Evolutionary conservation across 768 basidiomycete genomes (phyloP).

Genomic region (Mycena latifolia): DNA sequence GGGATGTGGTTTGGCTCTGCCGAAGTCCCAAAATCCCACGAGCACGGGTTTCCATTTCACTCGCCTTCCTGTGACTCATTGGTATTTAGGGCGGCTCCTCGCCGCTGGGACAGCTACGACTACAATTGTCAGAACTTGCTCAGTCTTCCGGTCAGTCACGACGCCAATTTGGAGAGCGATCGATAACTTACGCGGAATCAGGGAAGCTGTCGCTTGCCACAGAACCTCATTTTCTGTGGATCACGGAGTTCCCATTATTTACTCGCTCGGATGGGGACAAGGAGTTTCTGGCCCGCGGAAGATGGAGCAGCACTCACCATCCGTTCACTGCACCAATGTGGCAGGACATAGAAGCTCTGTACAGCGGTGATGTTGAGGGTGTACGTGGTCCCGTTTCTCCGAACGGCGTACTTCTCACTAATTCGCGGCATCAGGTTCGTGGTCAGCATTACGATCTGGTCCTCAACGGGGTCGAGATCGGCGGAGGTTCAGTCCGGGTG

Average conservation of each 20-base stretch:
- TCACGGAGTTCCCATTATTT: slow-evolving; percentile 96
- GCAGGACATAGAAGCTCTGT: slow-evolving; percentile 86
- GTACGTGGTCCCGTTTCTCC: slow-evolving; percentile 47
- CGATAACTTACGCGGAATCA: slow-evolving; percentile 43
- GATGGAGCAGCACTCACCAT: slow-evolving; percentile 95
- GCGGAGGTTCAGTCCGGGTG: slow-evolving; percentile 93
- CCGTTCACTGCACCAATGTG: slow-evolving; percentile 97
- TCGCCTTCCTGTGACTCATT: slow-evolving; percentile 38
- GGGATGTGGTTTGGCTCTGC: slow-evolving; percentile 71
- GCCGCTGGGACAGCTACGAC: slow-evolving; percentile 76
- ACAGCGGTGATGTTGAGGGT: slow-evolving; percentile 72
- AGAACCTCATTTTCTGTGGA: slow-evolving; percentile 90
- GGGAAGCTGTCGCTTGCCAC: slow-evolving; percentile 68
- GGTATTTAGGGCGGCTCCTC: slow-evolving; percentile 85
- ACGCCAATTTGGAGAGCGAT: slow-evolving; percentile 20
- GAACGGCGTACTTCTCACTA: slow-evolving; percentile 9
- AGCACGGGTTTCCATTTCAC: slow-evolving; percentile 51
- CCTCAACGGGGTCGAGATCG: slow-evolving; percentile 93
- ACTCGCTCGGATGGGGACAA: slow-evolving; percentile 90
- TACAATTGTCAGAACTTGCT: slow-evolving; percentile 75
- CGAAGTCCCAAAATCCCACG: slow-evolving; percentile 63
- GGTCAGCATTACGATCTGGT: slow-evolving; percentile 98
- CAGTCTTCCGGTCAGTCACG: slow-evolving; percentile 65
- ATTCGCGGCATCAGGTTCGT: slow-evolving; percentile 68
- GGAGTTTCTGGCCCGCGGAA: slow-evolving; percentile 83